Percentiles rank a stretch among this genome's conserved stretches.
Evolutionary conservation across 2,329 filamentous ascomycete species (phyloP).

Genomic region (Fonsecaea pedrosoi): DNA sequence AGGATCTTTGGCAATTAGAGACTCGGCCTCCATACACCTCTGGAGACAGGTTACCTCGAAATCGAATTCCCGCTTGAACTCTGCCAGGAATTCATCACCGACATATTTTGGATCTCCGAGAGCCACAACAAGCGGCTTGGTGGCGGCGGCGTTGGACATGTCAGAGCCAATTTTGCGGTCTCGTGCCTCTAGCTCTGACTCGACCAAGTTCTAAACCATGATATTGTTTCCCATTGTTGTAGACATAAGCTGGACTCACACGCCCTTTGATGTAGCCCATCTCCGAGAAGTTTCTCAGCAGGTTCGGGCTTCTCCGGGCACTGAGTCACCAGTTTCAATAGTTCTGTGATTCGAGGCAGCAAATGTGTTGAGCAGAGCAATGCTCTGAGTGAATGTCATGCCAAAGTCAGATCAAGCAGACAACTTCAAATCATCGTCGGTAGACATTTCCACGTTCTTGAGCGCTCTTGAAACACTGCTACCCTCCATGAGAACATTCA

Average conservation of each 20-base stretch:
- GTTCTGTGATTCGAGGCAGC: neutral
- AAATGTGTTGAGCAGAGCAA: neutral
- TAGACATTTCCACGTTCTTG: constrained; percentile 34
- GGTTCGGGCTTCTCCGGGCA: neutral
- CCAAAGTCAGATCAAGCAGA: constrained; percentile 7
- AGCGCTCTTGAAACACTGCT: constrained; percentile 32
- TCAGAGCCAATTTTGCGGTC: neutral
- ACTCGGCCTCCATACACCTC: neutral
- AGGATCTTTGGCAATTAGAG: constrained; percentile 40
- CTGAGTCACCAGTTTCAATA: neutral
- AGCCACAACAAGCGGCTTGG: constrained; percentile 52
- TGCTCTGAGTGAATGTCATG: neutral
- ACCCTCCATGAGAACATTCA: constrained; percentile 41
- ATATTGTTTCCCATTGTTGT: neutral
- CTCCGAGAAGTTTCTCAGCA: constrained; percentile 2
- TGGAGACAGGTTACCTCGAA: constrained; percentile 32
- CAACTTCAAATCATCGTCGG: constrained; percentile 15
- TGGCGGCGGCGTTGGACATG: constrained; percentile 4
- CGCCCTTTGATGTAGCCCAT: neutral
- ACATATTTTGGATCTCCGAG: constrained; percentile 52
- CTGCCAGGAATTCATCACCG: constrained; percentile 50
- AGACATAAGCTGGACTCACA: no score
- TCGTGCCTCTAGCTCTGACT: neutral
- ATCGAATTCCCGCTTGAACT: constrained; percentile 39
- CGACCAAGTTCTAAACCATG: neutral